Evolutionary conservation across 2,329 filamentous ascomycete genomes (phyloP).

Genomic region (Ampelomyces quisqualis): DNA sequence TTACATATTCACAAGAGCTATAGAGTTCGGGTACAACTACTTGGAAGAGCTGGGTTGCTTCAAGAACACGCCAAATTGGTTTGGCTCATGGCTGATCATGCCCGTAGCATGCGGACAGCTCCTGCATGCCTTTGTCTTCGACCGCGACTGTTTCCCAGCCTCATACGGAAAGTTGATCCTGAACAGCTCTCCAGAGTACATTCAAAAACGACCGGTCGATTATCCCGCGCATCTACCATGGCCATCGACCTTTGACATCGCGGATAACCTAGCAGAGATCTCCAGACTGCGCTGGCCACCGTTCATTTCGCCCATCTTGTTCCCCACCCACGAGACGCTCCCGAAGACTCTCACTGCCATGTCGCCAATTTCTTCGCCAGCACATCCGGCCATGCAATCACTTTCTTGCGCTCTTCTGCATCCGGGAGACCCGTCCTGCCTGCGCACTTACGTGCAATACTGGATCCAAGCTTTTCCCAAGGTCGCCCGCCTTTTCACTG

Average conservation of each 20-base stretch:
- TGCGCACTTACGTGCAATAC: conserved; percentile 82
- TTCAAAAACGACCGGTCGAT: conserved; percentile 68
- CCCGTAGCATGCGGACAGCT: conserved; percentile 52
- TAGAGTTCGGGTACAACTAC: conserved; percentile 85
- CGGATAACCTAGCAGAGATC: conserved; percentile 80
- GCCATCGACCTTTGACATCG: conserved; percentile 73
- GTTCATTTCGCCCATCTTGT: conserved; percentile 83
- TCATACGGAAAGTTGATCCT: conserved; percentile 66
- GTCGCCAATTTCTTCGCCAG: conserved; percentile 75
- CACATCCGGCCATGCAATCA: conserved; percentile 81
- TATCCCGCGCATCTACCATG: conserved; percentile 69
- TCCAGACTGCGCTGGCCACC: conserved; percentile 82
- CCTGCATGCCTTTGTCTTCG: conserved; percentile 54
- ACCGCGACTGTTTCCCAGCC: conserved; percentile 55
- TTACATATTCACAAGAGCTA: conserved; percentile 74
- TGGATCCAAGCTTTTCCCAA: conserved; percentile 81
- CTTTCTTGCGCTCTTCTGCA: conserved; percentile 90
- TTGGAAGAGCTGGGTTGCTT: conserved; percentile 69
- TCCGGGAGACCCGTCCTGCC: conserved; percentile 82
- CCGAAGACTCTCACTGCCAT: conserved; percentile 67
- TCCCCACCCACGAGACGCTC: conserved; percentile 67
- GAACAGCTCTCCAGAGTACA: conserved; percentile 72
- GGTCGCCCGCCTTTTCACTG: conserved; percentile 73
- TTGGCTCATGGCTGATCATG: conserved; percentile 55
- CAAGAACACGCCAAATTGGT: conserved; percentile 67